These are phyloP conservation scores for Delonix regia DNA, from an alignment of 306 rosid species.

Conservation along the genomic window DNA sequence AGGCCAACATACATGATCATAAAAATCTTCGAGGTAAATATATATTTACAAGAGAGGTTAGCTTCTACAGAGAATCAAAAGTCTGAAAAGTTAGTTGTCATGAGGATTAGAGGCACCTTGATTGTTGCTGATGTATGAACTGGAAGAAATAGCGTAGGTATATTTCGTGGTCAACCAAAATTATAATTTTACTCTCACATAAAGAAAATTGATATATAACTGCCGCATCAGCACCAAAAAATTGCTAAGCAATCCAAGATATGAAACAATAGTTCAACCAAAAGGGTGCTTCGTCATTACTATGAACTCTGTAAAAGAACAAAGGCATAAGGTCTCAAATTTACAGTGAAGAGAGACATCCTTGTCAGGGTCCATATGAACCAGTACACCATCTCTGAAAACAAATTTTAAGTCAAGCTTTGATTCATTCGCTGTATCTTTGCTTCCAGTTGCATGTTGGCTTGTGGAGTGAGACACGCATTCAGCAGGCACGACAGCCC, in stretches of 20 bases:
- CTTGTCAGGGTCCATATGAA: constrained; percentile 54
- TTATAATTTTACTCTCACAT: constrained; percentile 39
- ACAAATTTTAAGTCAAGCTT: constrained; percentile 59
- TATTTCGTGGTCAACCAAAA: constrained; percentile 46
- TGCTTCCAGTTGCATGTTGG: constrained; percentile 34
- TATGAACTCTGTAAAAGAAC: constrained; percentile 74
- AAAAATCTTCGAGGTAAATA: neutral
- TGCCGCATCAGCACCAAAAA: constrained; percentile 59
- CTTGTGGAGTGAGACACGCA: constrained; percentile 66
- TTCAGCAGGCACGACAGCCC: constrained; percentile 47
- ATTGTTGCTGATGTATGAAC: constrained; percentile 33
- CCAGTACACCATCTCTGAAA: constrained; percentile 86
- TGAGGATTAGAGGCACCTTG: neutral
- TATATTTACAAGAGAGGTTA: constrained; percentile 43
- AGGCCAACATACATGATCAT: neutral
- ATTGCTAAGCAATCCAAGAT: constrained; percentile 56
- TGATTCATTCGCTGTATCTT: constrained; percentile 27
- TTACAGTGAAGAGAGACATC: constrained; percentile 78
- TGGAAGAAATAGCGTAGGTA: constrained; percentile 26
- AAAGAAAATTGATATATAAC: constrained; percentile 44
- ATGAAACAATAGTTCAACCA: constrained; percentile 53
- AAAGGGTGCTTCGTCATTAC: constrained; percentile 57
- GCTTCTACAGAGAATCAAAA: constrained; percentile 26
- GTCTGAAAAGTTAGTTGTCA: constrained; percentile 14
- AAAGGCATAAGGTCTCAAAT: constrained; percentile 83